Evolutionary conservation across 441 rosid species (phyloP), one percentile per base, ranked within the genome.

Genomic region (Erysimum pusillum): DNA sequence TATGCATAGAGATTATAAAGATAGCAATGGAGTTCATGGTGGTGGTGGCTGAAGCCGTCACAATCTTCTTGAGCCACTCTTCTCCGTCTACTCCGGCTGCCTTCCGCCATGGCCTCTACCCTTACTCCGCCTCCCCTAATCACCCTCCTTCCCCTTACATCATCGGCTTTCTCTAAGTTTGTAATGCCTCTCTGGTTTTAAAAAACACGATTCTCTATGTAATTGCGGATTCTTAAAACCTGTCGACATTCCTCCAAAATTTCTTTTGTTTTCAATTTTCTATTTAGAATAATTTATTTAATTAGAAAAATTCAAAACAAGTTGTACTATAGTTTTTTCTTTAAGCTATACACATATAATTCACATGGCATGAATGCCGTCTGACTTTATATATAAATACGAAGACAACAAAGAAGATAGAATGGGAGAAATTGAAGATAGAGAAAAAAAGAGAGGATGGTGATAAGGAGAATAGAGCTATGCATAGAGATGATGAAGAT

Each of bases 401-500:
- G 35, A 12, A 62, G 28, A 53, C 28, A 58, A 17, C 34, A 46
- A 15, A 42, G 75, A 69, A 32, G 76, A 56, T 28, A 35, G 45
- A 45, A 13, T 45, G 6, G 59, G 53, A 6, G 9, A 39, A 7
- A 6, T 34, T 34, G 41, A n/a, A 68, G 63, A 41, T 20, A 41
- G 63, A 35, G 31, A 74, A 4, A 25, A 2, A 13, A 3, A 5
- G 28, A 2, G 12, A 53, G 6, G 20, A 36, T 2, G 58, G 42
- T 78, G 61, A 61, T 78, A 73, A 78, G 60, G 45, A 73, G 61
- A 78, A 73, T 78, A 67, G 70, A 61, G 74, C 18, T 73, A 1
- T 78, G 74, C 58, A 44, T 78, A 52, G 74, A 67, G 54, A 42
- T 78, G 2, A 31, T 54, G 74, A 73, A 78, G 81, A 53, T 25